Evolutionary conservation across 441 rosid species (phyloP).

Genomic region (Pelargonium australe): DNA sequence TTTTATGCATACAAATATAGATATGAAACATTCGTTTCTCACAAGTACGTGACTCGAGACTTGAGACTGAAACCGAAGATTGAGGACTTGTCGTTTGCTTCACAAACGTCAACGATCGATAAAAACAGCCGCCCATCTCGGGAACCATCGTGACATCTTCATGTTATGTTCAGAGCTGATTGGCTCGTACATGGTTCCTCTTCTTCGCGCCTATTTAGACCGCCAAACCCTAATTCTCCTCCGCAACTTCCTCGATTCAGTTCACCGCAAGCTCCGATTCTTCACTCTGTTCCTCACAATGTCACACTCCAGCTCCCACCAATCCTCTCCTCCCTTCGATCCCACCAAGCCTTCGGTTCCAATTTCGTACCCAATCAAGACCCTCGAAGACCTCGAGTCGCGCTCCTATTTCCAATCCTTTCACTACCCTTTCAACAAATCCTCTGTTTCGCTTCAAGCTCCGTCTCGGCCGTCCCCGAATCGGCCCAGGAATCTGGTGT

Average conservation of each 20-base stretch:
- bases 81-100: no score
- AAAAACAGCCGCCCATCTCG: no score
- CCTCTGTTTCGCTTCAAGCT: conserved; percentile 43
- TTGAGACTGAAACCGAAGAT: no score
- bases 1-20: no score
- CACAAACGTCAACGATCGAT: no score
- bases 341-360: conserved; percentile 55
- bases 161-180: no score
- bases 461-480: conserved; percentile 23
- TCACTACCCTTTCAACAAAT: conserved; percentile 66
- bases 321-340: conserved; percentile 32
- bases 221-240: conserved; percentile 26
- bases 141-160: no score
- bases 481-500: conserved; percentile 58
- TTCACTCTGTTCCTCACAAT: conserved; percentile 20
- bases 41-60: no score
- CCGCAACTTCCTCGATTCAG: conserved; percentile 26
- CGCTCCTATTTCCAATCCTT: conserved; percentile 65
- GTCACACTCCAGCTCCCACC: conserved; percentile 19
- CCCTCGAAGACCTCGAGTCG: conserved; percentile 56
- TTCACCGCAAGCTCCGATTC: conserved; percentile 16
- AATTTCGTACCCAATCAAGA: conserved; percentile 61
- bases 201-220: conserved; percentile 27
- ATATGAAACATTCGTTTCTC: no score
- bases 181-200: not conserved